Evolutionary conservation across 345 rosid species (phyloP), one percentile per base, ranked within the genome.

Genomic region (Acer saccharum): DNA sequence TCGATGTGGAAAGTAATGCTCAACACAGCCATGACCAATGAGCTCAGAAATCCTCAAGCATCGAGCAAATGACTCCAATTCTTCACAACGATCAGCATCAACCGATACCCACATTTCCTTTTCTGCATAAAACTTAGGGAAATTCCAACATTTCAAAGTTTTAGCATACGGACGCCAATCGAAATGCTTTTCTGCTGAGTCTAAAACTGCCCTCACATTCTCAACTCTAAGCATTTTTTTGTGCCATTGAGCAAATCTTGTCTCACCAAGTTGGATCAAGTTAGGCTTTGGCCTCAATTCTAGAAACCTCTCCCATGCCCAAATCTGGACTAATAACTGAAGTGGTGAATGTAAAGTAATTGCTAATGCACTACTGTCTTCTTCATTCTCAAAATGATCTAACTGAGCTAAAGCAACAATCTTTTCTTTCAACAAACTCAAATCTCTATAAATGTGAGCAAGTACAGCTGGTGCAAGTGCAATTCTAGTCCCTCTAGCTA

Each of bases 401-500:
- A 64, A 25, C 39, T 14, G 21, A 17, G 75, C 41, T 13, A 68
- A 73, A 23, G 63, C 73, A 60, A 70, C 75, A 29, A 80, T 72
- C 2, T 25, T 52, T 72, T 57, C 75, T 29, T 80, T 86, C 69
- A 80, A 64, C 27, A 16, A 13, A 58, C 72, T 80, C 78, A 88
- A 54, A 60, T 88, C 88, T 43, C 76, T 72, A 27, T 86, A 84
- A 68, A 86, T 78, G 27, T 58, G 71, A 44, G 91, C 89, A 13
- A 84, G 83, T 29, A 86, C 77, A 25, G 82, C 80, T 0, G 87
- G 89, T n/a, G 86, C 88, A 21, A 88, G 85, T n/a, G 85, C 89
- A 48, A 88, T 74, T 79, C 80, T 83, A 17, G 25, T 80, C 35
- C 86, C 89, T 46, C 77, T 76, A 68, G 88, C 91, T 70, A 88